phyloP scores from a whole-genome alignment of 495 filamentous ascomycete genomes.

The Rhizodiscina lignyota region DNA sequence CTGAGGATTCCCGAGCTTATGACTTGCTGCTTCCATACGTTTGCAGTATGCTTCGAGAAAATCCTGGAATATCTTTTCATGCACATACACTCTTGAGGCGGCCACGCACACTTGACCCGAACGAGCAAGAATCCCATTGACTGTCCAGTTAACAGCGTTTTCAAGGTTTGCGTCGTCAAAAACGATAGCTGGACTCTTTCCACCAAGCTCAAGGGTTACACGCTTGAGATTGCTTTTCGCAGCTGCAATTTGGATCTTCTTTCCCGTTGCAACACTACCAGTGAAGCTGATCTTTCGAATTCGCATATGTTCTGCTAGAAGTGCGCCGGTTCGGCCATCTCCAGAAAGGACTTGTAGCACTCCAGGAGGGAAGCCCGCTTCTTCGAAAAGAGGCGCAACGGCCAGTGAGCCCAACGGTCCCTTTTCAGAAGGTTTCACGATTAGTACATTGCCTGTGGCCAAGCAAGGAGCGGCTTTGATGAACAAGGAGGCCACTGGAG shows the following conservation, averaged over 20 bases:
- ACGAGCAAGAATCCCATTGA: not conserved
- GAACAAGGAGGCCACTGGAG: conserved; percentile 15
- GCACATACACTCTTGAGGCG: not conserved
- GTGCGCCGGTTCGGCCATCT: conserved; percentile 8
- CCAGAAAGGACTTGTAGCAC: conserved; percentile 6
- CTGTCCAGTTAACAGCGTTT: not conserved
- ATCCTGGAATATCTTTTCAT: not conserved
- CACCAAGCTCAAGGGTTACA: conserved; percentile 2
- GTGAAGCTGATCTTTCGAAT: conserved; percentile 3
- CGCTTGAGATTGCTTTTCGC: conserved; percentile 1
- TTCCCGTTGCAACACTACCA: not conserved
- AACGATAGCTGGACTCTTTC: conserved; percentile 1
- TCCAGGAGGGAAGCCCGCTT: conserved; percentile 2
- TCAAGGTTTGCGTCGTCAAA: conserved; percentile 2
- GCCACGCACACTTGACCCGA: not conserved
- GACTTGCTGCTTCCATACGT: conserved; percentile 5
- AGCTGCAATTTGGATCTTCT: not conserved
- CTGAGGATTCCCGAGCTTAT: not conserved
- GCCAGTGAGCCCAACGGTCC: not conserved
- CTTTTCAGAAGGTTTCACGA: conserved; percentile 2
- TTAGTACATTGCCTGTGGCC: not conserved
- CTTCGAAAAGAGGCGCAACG: not conserved
- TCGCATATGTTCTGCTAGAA: not conserved
- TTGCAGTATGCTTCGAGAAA: conserved; percentile 12
- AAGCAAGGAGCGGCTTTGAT: conserved; percentile 10